Conservation (phyloP, 176 grass and related monocot genomes). For the Zea mays region DNA sequence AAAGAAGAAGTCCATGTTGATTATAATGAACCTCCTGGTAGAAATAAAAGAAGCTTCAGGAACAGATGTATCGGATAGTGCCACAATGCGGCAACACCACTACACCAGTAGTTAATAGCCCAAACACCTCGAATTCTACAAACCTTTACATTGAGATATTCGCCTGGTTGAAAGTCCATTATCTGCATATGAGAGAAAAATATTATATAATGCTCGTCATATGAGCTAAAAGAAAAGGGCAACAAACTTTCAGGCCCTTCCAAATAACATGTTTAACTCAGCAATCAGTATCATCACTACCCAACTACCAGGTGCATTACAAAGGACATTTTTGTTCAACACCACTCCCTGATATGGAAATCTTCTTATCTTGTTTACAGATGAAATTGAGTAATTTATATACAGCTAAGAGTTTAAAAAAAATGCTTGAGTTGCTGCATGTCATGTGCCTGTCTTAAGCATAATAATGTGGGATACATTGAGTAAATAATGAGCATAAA, state of each 20-base stretch:
- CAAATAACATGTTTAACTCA: background rate
- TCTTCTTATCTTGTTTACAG: conserved; percentile 2
- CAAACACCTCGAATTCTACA: conserved; percentile 23
- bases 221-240: conserved; percentile 3
- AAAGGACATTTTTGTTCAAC: conserved; percentile 16
- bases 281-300: conserved; percentile 4
- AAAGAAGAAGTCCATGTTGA: conserved; percentile 89
- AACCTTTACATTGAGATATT: conserved; percentile 99
- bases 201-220: conserved; percentile 26
- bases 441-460: background rate
- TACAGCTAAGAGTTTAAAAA: background rate
- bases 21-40: conserved; percentile 96
- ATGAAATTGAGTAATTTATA: conserved; percentile 23
- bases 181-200: conserved; percentile 54
- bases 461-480: background rate
- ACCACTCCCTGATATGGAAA: background rate
- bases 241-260: background rate
- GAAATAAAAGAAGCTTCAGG: conserved; percentile 31
- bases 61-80: background rate
- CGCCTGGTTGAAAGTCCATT: conserved; percentile 97
- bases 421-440: conserved; percentile 9
- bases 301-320: conserved; percentile 1
- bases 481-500: conserved; percentile 27
- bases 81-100: background rate
- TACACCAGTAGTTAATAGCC: background rate